These are phyloP conservation scores for Candida michaelii DNA, from an alignment of 805 yeast species.

Conservation along the genomic window DNA sequence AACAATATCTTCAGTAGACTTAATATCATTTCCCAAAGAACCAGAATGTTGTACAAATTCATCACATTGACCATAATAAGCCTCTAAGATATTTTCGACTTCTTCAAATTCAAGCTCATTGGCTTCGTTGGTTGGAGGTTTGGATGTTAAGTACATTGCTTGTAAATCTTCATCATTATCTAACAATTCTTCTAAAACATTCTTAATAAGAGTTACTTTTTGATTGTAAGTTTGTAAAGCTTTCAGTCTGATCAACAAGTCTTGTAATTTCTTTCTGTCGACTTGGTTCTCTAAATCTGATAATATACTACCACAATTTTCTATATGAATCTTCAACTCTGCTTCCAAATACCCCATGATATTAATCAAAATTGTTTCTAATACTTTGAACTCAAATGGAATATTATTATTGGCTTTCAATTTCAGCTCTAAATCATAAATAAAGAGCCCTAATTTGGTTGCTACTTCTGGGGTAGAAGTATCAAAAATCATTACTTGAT, in stretches of 20 bases:
- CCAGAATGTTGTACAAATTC: constrained; percentile 92
- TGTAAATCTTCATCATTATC: constrained; percentile 86
- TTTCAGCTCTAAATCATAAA: constrained; percentile 82
- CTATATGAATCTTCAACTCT: constrained; percentile 61
- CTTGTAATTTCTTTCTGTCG: constrained; percentile 71
- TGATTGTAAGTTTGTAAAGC: constrained; percentile 71
- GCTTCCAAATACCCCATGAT: constrained; percentile 78
- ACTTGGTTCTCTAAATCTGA: constrained; percentile 76
- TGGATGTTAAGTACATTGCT: constrained; percentile 61
- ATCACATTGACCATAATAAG: constrained; percentile 88
- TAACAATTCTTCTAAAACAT: constrained; percentile 77
- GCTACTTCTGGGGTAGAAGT: constrained; percentile 68
- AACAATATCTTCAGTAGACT: constrained; percentile 89
- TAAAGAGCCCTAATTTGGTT: constrained; percentile 66
- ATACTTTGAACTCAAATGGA: constrained; percentile 73
- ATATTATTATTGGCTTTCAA: constrained; percentile 39
- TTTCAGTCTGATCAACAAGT: constrained; percentile 71
- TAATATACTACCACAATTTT: constrained; percentile 61
- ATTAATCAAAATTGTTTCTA: constrained; percentile 79
- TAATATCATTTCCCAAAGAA: constrained; percentile 76
- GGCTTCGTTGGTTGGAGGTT: not conserved
- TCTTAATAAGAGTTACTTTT: constrained; percentile 69
- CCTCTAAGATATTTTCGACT: constrained; percentile 81
- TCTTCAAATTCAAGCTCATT: constrained; percentile 50
- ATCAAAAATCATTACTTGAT: constrained; percentile 82